phyloP scores from a whole-genome alignment of 2,329 filamentous ascomycete genomes.

The Salinomyces thailandicus region DNA sequence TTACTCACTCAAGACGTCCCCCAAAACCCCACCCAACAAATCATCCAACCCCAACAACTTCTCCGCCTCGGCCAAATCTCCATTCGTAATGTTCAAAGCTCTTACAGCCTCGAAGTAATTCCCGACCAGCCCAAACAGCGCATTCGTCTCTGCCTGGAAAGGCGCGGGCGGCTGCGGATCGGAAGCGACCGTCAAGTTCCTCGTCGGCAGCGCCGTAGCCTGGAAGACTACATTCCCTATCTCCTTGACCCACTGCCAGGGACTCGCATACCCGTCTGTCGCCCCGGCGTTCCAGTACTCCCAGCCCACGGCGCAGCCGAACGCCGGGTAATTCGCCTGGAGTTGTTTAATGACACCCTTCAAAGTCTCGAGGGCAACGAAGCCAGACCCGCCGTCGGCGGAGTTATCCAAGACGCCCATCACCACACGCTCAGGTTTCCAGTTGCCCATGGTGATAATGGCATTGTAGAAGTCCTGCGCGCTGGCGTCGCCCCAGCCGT shows the following conservation, averaged over 20 bases:
- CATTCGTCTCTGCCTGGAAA: conserved; percentile 11
- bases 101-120: conserved; percentile 11
- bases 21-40: no score
- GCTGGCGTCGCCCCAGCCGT: conserved; percentile 21
- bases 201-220: background rate
- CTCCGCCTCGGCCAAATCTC: conserved; percentile 10
- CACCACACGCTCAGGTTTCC: conserved; percentile 14
- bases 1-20: no score
- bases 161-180: conserved; percentile 10
- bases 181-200: conserved; percentile 4
- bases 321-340: conserved; percentile 14
- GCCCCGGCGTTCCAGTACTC: conserved; percentile 19
- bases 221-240: conserved; percentile 12
- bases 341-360: conserved; percentile 13
- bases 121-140: conserved; percentile 10
- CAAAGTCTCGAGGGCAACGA: conserved; percentile 12
- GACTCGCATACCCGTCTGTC: conserved; percentile 5
- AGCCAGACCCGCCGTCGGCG: conserved; percentile 20
- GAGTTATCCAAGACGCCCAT: conserved; percentile 19
- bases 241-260: conserved; percentile 14
- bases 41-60: no score
- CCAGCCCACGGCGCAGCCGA: conserved; percentile 21
- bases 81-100: conserved; percentile 17
- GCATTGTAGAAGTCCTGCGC: conserved; percentile 16
- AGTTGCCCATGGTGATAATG: conserved; percentile 16